These are phyloP conservation scores for Backusella australiensis DNA, from an alignment of 192 early-diverging fungal genomes.

Conservation along the genomic window DNA sequence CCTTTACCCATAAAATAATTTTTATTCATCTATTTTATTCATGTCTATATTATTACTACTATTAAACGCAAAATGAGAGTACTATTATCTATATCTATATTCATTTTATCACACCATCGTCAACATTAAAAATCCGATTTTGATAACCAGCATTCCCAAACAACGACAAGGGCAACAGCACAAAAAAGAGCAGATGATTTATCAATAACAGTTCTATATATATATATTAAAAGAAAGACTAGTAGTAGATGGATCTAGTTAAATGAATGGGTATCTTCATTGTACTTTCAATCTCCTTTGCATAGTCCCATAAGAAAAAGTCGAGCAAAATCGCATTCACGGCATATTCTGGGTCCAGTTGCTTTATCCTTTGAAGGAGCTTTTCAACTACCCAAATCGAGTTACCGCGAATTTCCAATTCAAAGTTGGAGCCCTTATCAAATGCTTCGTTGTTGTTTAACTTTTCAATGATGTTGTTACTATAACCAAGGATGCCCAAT, in stretches of 20 bases:
- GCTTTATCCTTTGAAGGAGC: conserved; percentile 18
- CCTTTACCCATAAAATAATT: no score
- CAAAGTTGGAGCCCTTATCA: conserved; percentile 57
- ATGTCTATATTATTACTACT: not conserved
- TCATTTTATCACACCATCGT: not conserved
- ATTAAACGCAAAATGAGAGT: not conserved
- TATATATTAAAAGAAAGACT: conserved; percentile 50
- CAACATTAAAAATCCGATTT: not conserved
- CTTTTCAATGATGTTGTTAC: conserved; percentile 44
- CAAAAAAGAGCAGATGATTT: not conserved
- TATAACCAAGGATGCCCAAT: conserved; percentile 69
- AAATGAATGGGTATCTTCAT: conserved; percentile 65
- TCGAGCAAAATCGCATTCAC: conserved; percentile 83
- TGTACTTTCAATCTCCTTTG: conserved; percentile 60
- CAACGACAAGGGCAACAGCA: not conserved
- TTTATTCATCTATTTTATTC: not conserved
- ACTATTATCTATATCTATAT: not conserved
- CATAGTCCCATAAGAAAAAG: conserved; percentile 88
- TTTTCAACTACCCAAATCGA: conserved; percentile 82
- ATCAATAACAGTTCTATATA: not conserved
- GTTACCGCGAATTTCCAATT: conserved; percentile 79
- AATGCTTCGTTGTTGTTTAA: conserved; percentile 45
- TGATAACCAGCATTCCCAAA: not conserved
- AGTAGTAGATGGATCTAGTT: conserved; percentile 39
- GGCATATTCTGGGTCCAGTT: not conserved